phyloP scores from a whole-genome alignment of 2,329 filamentous ascomycete species.

The Cladophialophora bantiana region DNA sequence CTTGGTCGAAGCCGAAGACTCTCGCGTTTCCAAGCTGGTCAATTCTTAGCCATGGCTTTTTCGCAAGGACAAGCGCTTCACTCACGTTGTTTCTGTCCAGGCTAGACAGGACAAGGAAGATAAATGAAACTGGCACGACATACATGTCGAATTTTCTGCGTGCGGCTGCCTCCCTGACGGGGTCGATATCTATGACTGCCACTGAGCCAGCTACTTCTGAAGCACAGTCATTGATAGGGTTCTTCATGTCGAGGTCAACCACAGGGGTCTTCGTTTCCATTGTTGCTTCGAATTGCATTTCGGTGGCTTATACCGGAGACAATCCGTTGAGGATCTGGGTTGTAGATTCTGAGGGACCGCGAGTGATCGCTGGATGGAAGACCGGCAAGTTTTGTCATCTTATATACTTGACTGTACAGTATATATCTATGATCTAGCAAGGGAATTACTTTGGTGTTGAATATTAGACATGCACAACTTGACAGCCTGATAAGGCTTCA shows the following conservation, averaged over 20 bases:
- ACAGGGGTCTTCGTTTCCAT: constrained; percentile 25
- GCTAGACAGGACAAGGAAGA: constrained; percentile 51
- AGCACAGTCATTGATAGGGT: too few relatives aligned
- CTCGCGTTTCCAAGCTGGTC: constrained; percentile 56
- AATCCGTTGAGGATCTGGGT: too few relatives aligned
- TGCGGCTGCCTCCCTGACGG: constrained; percentile 29
- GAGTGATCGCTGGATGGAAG: too few relatives aligned
- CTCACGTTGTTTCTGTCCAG: constrained; percentile 52
- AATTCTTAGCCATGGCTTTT: not conserved
- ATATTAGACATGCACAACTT: too few relatives aligned
- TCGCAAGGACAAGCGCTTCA: constrained; percentile 37
- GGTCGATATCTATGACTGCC: constrained; percentile 33
- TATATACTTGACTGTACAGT: too few relatives aligned
- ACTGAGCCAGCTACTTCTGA: constrained; percentile 14
- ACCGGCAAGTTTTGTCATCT: too few relatives aligned
- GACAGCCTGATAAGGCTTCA: too few relatives aligned
- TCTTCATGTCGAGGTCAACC: not conserved
- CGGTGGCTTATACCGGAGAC: too few relatives aligned
- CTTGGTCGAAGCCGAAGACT: constrained; percentile 67
- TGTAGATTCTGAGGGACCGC: too few relatives aligned
- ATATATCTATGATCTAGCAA: too few relatives aligned
- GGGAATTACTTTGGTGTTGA: too few relatives aligned
- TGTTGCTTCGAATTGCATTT: too few relatives aligned
- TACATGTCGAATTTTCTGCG: constrained; percentile 37
- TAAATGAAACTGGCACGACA: constrained; percentile 26